These are phyloP conservation scores for Erythrophleum ivorense DNA, from an alignment of 331 rosid genomes.

Conservation along the genomic window DNA sequence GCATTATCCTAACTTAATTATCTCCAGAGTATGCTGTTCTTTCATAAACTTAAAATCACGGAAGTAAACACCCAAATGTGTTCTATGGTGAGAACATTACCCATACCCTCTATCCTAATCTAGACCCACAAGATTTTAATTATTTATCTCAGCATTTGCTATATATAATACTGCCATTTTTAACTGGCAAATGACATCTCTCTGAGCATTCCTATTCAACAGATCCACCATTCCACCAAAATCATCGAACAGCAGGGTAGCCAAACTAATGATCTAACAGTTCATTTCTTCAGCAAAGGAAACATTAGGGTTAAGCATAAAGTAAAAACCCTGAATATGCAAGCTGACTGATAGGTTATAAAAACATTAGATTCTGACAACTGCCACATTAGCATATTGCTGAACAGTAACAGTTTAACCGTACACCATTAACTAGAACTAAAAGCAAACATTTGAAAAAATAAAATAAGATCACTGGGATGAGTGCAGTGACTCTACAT, in stretches of 20 bases:
- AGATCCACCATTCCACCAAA: not conserved
- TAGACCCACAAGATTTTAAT: not conserved
- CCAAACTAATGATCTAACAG: not conserved
- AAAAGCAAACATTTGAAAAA: not conserved
- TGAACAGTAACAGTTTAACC: slow-evolving; percentile 5
- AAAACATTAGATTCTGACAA: not conserved
- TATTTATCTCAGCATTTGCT: not conserved
- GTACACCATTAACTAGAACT: slow-evolving; percentile 31
- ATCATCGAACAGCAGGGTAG: not conserved
- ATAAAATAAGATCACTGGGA: not conserved
- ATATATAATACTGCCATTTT: not conserved
- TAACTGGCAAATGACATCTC: not conserved
- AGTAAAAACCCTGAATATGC: not conserved
- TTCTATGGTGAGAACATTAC: not conserved
- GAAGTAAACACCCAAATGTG: not conserved
- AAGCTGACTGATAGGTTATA: not conserved
- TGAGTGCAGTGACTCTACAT: slow-evolving; percentile 3
- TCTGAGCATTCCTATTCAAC: not conserved
- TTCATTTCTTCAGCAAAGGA: not conserved
- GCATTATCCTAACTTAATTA: slow-evolving; percentile 35
- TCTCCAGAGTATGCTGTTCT: not conserved
- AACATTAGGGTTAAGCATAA: not conserved
- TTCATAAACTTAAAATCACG: not conserved
- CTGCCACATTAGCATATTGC: slow-evolving; percentile 6
- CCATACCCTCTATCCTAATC: not conserved